Base-by-base conservation (phyloP, 1,284 basidiomycete species). In the Sanghuangporus baumii region DNA sequence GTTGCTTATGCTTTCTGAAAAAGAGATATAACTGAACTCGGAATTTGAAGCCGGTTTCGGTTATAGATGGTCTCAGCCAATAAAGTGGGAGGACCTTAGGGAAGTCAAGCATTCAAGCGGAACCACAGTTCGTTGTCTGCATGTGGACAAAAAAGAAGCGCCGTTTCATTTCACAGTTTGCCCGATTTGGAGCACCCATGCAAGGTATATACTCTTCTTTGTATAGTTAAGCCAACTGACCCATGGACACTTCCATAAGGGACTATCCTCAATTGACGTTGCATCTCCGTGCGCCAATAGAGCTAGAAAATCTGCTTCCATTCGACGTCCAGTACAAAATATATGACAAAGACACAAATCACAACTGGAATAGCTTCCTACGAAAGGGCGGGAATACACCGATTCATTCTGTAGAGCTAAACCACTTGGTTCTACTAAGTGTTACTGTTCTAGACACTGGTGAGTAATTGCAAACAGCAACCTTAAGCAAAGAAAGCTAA, bases 141-240 rank as follows among this genome's bases (percentile, higher is more conserved):
- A 96, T 69, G 81, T 85, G 50, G 88, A 94, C 69, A 79, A 85
- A 1, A 81, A 81, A 57, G 96, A 99, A 73, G 92, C 95, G 6
- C 87, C 95, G 1, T 99, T 99, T 81, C 88, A 94, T 48, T 95
- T 99, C 79, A 96, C 98, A 72, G 91, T 91, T 12, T 97, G 91
- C 81, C 91, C 93, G 2, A 73, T 78, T 9, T 83, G 83, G 60
- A 91, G 94, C 67, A 77, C 83, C 5, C 74, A 78, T 36, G 71
- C 81, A 16, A 81, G 84, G 91, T 87, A 20, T 5, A 16, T 12
- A 16, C 43, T 18, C 6, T 46, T 7, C 20, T 11, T n/a, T 34
- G 16, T 31, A 26, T 38, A 16, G 8, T 46, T 54, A 41, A 52
- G 20, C 58, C n/a, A 8, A 55, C 9, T 38, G 26, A 57, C 48